These are phyloP conservation scores for Colletotrichum phormii DNA, from an alignment of 2,329 filamentous ascomycete genomes.

Conservation along the genomic window DNA sequence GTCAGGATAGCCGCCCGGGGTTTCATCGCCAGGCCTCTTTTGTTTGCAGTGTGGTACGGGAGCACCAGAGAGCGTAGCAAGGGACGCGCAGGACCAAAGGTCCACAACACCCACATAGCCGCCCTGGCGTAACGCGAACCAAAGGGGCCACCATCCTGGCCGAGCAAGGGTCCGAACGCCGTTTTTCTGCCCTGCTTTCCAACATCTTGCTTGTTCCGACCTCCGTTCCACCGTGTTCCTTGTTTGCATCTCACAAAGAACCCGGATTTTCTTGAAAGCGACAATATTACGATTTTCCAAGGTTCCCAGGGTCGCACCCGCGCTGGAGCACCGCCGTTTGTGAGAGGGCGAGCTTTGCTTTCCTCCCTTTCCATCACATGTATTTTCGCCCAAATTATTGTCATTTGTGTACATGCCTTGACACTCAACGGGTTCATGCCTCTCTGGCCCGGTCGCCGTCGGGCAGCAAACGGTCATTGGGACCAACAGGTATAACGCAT, in stretches of 20 bases:
- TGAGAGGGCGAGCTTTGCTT: slow-evolving; percentile 18
- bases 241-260: slow-evolving; percentile 29
- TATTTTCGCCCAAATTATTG: not conserved
- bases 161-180: slow-evolving; percentile 6
- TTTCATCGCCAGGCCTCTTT: slow-evolving; percentile 26
- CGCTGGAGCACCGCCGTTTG: slow-evolving; percentile 16
- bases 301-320: slow-evolving; percentile 22
- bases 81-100: not conserved
- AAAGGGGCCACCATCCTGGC: slow-evolving; percentile 6
- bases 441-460: not conserved
- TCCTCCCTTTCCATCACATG: not conserved
- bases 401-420: not conserved
- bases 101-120: not conserved
- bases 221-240: slow-evolving; percentile 28
- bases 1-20: slow-evolving; percentile 18
- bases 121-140: slow-evolving; percentile 17
- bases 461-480: slow-evolving; percentile 24
- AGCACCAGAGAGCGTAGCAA: no score
- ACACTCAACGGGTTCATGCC: slow-evolving; percentile 4
- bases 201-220: not conserved
- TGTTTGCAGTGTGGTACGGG: slow-evolving; percentile 19
- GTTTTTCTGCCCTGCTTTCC: slow-evolving; percentile 30
- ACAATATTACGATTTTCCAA: slow-evolving; percentile 26
- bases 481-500: slow-evolving; percentile 28
- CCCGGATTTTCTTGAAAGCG: slow-evolving; percentile 23